Percentiles rank a stretch among this genome's conserved stretches.
These are phyloP conservation scores for Saccharomycopsis hybrid DNA, from an alignment of 1,139 yeast genomes.

Conservation along the genomic window DNA sequence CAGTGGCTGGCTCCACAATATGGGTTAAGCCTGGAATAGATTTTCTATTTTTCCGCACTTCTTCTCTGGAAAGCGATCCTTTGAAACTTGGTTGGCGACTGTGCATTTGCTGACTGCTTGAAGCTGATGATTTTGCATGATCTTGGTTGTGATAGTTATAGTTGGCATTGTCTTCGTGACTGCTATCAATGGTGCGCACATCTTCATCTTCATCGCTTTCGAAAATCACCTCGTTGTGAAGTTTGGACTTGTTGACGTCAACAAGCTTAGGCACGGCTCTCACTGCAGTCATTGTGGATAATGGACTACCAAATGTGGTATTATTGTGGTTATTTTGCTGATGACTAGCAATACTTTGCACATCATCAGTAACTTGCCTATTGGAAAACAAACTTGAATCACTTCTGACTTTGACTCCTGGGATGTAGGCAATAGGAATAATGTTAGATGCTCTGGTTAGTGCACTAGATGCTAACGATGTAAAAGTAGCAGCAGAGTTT, in stretches of 20 bases:
- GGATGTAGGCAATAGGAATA: constrained; percentile 89
- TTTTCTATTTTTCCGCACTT: constrained; percentile 11
- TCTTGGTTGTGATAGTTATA: no score
- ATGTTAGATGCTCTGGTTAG: constrained; percentile 80
- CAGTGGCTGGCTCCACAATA: constrained; percentile 12
- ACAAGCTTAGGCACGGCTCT: constrained; percentile 65
- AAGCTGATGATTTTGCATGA: neutral
- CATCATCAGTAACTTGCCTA: constrained; percentile 14
- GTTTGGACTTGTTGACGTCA: constrained; percentile 31
- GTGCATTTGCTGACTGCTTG: neutral
- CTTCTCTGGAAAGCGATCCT: constrained; percentile 5
- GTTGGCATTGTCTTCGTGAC: neutral
- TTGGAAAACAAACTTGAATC: constrained; percentile 16
- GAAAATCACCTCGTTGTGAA: constrained; percentile 3
- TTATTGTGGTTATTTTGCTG: constrained; percentile 15
- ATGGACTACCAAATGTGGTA: constrained; percentile 27
- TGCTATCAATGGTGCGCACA: neutral
- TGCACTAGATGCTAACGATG: constrained; percentile 47
- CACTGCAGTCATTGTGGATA: constrained; percentile 55
- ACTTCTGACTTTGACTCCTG: constrained; percentile 73
- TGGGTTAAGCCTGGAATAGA: constrained; percentile 18
- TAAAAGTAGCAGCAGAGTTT: constrained; percentile 10
- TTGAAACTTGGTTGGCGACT: constrained; percentile 3
- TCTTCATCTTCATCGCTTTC: constrained; percentile 8
- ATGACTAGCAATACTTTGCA: constrained; percentile 1